Evolutionary conservation across 202 grass and related monocot genomes (phyloP), one percentile per base, ranked within the genome.

Genomic region (Zoysia matrella): DNA sequence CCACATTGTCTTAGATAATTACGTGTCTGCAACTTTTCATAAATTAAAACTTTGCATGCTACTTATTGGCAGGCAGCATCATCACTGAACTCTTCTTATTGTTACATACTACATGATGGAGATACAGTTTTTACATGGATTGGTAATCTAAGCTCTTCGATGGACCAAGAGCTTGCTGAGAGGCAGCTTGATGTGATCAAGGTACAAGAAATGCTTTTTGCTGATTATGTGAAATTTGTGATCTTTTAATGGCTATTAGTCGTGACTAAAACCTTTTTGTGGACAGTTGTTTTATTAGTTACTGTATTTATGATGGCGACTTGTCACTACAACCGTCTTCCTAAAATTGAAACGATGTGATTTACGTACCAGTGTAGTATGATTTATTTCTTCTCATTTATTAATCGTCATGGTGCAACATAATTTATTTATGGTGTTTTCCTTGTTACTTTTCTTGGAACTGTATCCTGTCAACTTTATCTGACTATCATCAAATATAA

Each of bases 131-230:
- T 96, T 88, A 99, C 96, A 6, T 99, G 96, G 96, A 84, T 87
- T 12, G 96, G 96, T 64, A 96, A 89, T 86, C 81, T 99, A 67
- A 92, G 87, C 43, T 92, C 87, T 2, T 87, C 96, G 65, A 87
- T 96, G 86, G 93, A 99, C 69, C 96, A 99, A 92, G 96, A 92
- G 69, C 78, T 99, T 81, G 85, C 89, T 85, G 96, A 99, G 76
- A 99, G 96, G 66, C 93, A 92, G 83, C 83, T 99, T 41, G 96
- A 80, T 30, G 22, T 30, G 22, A 30, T 30, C 22, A 30, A 30
- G 22, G 22, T 30, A 30, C 22, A 30, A 30, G 56, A 52, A 79
- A 84, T 84, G 56, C 46, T 75, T 41, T 30, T 66, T 18, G 63
- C 13, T 72, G 51, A 72, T 71, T 57, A 74, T 83, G 62, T 74